These are phyloP conservation scores for Arthrobotrys entomopaga DNA, from an alignment of 2,329 filamentous ascomycete genomes.

Conservation along the genomic window DNA sequence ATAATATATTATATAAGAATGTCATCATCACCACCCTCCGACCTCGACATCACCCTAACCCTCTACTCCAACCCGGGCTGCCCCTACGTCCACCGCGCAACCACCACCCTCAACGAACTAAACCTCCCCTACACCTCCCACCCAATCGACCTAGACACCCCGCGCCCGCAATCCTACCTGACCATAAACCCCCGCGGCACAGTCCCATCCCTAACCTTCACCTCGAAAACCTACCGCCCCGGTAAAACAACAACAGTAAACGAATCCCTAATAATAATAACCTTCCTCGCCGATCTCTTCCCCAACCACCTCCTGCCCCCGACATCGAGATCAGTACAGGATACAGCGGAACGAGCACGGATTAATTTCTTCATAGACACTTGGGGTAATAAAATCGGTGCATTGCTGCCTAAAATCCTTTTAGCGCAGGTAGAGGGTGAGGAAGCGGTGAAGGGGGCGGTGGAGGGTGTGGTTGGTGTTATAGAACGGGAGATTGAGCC, in stretches of 20 bases:
- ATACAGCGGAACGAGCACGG: conserved; percentile 72
- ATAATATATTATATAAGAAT: neutral
- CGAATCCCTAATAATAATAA: conserved; percentile 68
- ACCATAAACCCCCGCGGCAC: conserved; percentile 73
- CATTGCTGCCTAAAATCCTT: conserved; percentile 65
- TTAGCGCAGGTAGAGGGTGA: conserved; percentile 64
- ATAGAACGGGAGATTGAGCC: conserved; percentile 79
- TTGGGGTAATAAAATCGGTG: conserved; percentile 71
- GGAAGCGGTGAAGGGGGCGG: conserved; percentile 65
- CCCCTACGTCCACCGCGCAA: conserved; percentile 79
- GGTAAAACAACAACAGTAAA: conserved; percentile 79
- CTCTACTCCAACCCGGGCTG: conserved; percentile 75
- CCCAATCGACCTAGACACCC: conserved; percentile 75
- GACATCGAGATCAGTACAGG: conserved; percentile 65
- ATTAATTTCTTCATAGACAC: conserved; percentile 79
- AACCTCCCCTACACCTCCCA: conserved; percentile 75
- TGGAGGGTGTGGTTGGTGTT: conserved; percentile 67
- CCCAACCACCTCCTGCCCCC: conserved; percentile 74
- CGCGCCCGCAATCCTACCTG: conserved; percentile 78
- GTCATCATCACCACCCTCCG: conserved; percentile 1
- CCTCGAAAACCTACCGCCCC: conserved; percentile 69
- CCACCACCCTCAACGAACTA: conserved; percentile 76
- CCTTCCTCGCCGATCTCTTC: conserved; percentile 70
- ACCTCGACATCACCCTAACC: conserved; percentile 37
- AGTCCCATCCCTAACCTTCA: conserved; percentile 34